Conservation (phyloP, 306 rosid species). For the Coriaria nepalensis region DNA sequence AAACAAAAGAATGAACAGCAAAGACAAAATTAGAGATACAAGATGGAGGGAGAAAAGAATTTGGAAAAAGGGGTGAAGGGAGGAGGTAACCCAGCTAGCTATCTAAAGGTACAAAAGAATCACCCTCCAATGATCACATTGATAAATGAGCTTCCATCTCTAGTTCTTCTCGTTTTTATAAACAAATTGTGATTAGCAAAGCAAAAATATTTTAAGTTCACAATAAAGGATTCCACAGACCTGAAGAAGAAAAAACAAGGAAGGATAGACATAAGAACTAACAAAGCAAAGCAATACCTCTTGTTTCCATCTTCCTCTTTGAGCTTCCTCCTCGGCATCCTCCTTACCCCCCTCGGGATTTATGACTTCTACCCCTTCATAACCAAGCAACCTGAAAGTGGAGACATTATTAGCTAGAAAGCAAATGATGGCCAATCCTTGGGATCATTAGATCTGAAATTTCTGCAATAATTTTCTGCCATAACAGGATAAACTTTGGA, state of each 20-base stretch:
- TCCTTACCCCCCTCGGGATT: slow-evolving; percentile 95
- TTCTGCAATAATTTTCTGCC: too few species aligned
- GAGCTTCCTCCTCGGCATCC: slow-evolving; percentile 80
- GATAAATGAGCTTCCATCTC: too few species aligned
- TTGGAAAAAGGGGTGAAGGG: too few species aligned
- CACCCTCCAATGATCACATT: too few species aligned
- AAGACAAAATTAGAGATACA: neutral
- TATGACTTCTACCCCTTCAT: slow-evolving; percentile 85
- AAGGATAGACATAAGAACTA: neutral
- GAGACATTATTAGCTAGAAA: neutral
- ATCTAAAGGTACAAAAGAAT: too few species aligned
- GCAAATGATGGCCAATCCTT: too few species aligned
- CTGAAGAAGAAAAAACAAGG: neutral
- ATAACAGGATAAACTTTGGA: too few species aligned
- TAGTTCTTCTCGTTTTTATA: too few species aligned
- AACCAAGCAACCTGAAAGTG: slow-evolving; percentile 50
- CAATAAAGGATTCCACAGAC: neutral
- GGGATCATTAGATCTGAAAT: too few species aligned
- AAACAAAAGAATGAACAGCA: neutral
- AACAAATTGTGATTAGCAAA: too few species aligned
- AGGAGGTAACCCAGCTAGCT: too few species aligned
- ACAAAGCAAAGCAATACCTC: slow-evolving; percentile 42
- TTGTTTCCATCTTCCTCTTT: slow-evolving; percentile 84
- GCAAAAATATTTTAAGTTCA: neutral
- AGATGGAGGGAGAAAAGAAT: neutral